A percentile compares a stretch with the other conserved stretches of the same genome.
phyloP scores from a whole-genome alignment of 1,284 basidiomycete genomes.

The Kalmanozyma brasiliensis region DNA sequence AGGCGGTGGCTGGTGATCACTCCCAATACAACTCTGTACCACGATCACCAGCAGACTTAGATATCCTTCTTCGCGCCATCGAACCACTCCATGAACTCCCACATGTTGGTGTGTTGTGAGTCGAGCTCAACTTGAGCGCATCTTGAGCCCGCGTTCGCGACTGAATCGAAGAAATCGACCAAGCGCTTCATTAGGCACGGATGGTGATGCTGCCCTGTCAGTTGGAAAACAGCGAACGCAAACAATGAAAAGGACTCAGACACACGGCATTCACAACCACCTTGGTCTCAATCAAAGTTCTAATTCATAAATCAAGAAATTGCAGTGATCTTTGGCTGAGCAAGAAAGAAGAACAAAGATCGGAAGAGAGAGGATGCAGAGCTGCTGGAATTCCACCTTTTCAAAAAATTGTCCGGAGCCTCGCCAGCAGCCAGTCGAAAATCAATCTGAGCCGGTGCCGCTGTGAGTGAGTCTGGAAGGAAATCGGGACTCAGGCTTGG shows the following conservation, averaged over 20 bases:
- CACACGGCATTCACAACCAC: no score
- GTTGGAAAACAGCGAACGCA: no score
- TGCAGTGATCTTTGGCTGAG: neutral
- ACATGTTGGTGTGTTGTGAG: no score
- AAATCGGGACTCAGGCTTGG: conserved; percentile 30
- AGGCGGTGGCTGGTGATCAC: conserved; percentile 22
- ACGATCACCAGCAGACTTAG: no score
- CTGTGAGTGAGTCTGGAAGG: conserved; percentile 5
- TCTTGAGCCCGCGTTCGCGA: no score
- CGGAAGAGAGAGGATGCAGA: no score
- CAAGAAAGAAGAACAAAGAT: neutral
- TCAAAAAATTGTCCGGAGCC: conserved; percentile 6
- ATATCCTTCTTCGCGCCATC: no score
- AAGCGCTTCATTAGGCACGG: neutral
- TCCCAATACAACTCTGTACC: no score
- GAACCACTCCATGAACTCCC: no score
- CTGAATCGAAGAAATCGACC: no score
- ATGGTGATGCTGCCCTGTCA: conserved; percentile 7
- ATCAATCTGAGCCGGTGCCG: conserved; percentile 1
- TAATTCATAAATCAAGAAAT: no score
- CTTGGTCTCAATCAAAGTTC: neutral
- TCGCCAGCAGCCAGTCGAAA: neutral
- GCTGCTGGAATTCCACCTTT: neutral
- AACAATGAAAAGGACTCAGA: conserved; percentile 1
- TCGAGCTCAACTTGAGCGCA: no score